Evolutionary conservation across 1,284 basidiomycete genomes (phyloP).

Genomic region (Mrakiaceae sp.): DNA sequence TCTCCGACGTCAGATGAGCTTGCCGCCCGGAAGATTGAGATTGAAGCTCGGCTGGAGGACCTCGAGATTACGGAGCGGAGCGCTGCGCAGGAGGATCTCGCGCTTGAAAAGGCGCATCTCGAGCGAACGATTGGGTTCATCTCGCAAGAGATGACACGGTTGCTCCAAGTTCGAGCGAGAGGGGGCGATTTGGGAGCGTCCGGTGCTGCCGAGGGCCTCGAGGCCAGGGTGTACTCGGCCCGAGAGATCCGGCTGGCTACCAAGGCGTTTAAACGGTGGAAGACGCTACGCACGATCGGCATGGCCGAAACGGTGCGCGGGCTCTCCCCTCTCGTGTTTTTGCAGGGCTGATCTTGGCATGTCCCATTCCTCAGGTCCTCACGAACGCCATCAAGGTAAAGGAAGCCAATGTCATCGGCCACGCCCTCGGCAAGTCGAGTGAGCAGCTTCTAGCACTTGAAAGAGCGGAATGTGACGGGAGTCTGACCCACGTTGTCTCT

Average conservation of each 20-base stretch:
- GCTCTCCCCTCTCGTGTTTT: neutral
- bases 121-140: constrained; percentile 71
- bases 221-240: constrained; percentile 68
- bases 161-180: constrained; percentile 64
- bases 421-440: neutral
- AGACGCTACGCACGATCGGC: constrained; percentile 65
- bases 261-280: constrained; percentile 73
- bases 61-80: constrained; percentile 55
- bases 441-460: neutral
- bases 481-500: no score
- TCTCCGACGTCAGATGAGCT: neutral
- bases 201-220: constrained; percentile 43
- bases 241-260: constrained; percentile 66
- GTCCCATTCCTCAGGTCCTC: constrained; percentile 42
- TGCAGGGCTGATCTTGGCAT: neutral
- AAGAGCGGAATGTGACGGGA: no score
- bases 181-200: constrained; percentile 44
- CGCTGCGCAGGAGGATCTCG: constrained; percentile 63
- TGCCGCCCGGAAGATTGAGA: neutral
- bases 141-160: constrained; percentile 66
- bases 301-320: constrained; percentile 61
- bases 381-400: constrained; percentile 77
- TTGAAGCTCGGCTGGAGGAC: constrained; percentile 29
- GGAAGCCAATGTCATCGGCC: constrained; percentile 84
- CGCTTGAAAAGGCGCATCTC: constrained; percentile 81